phyloP scores from a whole-genome alignment of 1,284 basidiomycete species.

The Tilletia indica region DNA sequence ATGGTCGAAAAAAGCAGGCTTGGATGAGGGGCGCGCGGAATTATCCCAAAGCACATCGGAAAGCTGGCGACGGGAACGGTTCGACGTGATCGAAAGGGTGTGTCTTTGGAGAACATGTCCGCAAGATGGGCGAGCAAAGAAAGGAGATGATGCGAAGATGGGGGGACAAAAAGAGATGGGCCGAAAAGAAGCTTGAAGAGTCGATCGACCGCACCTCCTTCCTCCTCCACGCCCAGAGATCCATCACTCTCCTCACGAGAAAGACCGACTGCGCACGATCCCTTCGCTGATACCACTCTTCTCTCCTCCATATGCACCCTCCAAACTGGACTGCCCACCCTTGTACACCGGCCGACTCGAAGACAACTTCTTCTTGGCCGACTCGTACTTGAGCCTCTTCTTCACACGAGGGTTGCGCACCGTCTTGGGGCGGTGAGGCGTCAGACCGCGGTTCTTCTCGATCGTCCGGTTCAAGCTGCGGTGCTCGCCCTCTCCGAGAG shows the following conservation, averaged over 20 bases:
- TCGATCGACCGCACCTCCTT: too few species aligned
- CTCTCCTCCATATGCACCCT: slow-evolving; percentile 53
- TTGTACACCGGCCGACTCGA: slow-evolving; percentile 53
- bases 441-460: slow-evolving; percentile 54
- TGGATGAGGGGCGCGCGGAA: too few species aligned
- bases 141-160: too few species aligned
- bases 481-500: slow-evolving; percentile 47
- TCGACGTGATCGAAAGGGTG: too few species aligned
- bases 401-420: slow-evolving; percentile 55
- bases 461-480: slow-evolving; percentile 51
- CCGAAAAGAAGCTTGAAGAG: too few species aligned
- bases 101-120: too few species aligned
- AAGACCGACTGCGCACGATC: slow-evolving; percentile 52
- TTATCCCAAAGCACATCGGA: too few species aligned
- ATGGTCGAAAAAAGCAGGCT: too few species aligned
- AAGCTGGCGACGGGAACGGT: too few species aligned
- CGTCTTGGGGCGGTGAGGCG: slow-evolving; percentile 46
- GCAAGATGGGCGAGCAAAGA: too few species aligned
- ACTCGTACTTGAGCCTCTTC: slow-evolving; percentile 53
- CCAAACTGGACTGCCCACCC: slow-evolving; percentile 48
- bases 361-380: slow-evolving; percentile 52
- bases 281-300: slow-evolving; percentile 51
- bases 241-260: slow-evolving; percentile 24
- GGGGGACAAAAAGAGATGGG: too few species aligned
- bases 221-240: background rate